phyloP scores from a whole-genome alignment of 176 grass and related monocot genomes.

The Lolium multiflorum region DNA sequence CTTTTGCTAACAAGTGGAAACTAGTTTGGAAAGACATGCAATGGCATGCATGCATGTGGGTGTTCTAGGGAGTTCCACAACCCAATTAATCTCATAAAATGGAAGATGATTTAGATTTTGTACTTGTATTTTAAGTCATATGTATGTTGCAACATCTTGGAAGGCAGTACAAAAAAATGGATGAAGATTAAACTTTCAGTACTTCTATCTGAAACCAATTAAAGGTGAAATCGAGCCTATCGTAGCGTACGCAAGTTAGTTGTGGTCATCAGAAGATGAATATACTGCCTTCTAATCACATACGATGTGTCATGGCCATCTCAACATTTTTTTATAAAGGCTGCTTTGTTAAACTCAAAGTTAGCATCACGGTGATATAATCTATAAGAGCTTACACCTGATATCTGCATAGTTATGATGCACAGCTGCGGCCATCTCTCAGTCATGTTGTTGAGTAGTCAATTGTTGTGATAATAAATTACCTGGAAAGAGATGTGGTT shows the following conservation, averaged over 20 bases:
- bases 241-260: too few relatives aligned
- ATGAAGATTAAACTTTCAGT: neutral
- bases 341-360: too few relatives aligned
- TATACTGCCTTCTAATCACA: neutral
- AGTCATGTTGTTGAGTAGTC: neutral
- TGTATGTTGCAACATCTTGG: neutral
- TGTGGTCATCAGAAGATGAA: neutral
- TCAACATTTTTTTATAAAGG: too few relatives aligned
- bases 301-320: neutral
- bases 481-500: conserved; percentile 98
- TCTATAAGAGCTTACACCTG: too few relatives aligned
- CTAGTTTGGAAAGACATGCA: neutral
- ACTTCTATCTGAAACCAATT: neutral
- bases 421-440: neutral
- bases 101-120: neutral
- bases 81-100: neutral
- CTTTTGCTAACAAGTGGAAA: neutral
- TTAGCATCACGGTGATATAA: too few relatives aligned
- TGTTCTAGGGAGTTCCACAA: neutral
- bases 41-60: neutral
- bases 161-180: neutral
- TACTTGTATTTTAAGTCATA: too few relatives aligned
- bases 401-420: too few relatives aligned
- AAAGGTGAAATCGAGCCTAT: too few relatives aligned
- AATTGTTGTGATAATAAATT: neutral